Base-by-base conservation (phyloP, 2,329 filamentous ascomycete species). In the Hymenotorrendiella dingleyae region DNA sequence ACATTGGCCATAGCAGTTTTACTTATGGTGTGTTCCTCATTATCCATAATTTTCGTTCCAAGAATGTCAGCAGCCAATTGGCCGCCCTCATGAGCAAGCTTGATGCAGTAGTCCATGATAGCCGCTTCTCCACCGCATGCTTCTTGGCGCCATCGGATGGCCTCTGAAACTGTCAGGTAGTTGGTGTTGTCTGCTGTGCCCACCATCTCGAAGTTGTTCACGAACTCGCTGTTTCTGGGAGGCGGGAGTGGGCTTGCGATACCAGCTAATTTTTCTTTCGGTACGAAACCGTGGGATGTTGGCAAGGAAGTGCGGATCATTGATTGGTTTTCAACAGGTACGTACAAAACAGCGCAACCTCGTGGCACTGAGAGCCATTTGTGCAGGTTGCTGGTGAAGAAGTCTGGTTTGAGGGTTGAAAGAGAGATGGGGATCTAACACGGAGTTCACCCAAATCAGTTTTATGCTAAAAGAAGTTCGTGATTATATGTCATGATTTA, bases 331-430 rank as follows among this genome's bases (percentile, higher is more conserved):
- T 83, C 74, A 14, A 70, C 46, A 0, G 89, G 85, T 1, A 93
- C 85, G 63, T 94, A 84, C 51, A 96, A 77, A 4, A 93, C 69
- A 3, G 88, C 88, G 59, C 84, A 89, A 12, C 82, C 84, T 23
- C 90, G 80, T 1, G 90, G 91, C 1, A 79, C 77, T 57, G 79
- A 82, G 6, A 96, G 78, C 91, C 91, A 97, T 69, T 94, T 94
- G 68, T 94, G 86, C 54, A 81, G 86, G 62, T 96, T 96, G 42
- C 74, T 83, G 11, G 91, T 75, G 58, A 94, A 86, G 66, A 94
- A 96, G 63, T 96, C 90, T 0, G 88, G 82, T 49, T 89, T 76
- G 3, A 89, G 66, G 4, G 65, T 62, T 0, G 60, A 50, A 11
- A 96, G 65, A 62, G 94, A 77, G 6, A 96, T 63, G 1, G 74